A percentile compares a stretch with the other conserved stretches of the same genome.
Conservation (phyloP, 352 stramenopile genomes). For the Globisporangium viniferum region DNA sequence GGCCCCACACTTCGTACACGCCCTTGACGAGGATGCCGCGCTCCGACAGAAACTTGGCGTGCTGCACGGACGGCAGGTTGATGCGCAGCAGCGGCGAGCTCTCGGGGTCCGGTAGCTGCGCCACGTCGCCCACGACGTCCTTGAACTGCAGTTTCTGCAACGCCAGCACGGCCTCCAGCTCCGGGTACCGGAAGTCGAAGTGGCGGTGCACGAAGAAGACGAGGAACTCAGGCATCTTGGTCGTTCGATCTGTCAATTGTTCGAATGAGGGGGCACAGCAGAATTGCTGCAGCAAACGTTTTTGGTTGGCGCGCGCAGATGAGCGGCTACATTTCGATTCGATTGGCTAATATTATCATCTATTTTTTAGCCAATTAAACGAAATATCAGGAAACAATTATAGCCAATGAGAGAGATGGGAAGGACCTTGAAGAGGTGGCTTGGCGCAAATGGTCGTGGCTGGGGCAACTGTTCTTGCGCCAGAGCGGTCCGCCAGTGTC, state of each 20-base stretch:
- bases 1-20: slow-evolving; percentile 79
- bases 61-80: slow-evolving; percentile 44
- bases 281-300: neutral
- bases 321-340: slow-evolving; percentile 1
- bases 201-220: slow-evolving; percentile 83
- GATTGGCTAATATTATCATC: neutral
- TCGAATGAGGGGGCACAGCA: neutral
- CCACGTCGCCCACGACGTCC: slow-evolving; percentile 28
- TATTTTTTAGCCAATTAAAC: neutral
- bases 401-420: slow-evolving; percentile 7
- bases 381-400: neutral
- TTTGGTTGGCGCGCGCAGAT: slow-evolving; percentile 9
- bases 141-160: slow-evolving; percentile 46
- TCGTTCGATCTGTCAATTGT: neutral
- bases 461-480: neutral
- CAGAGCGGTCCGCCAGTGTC: slow-evolving; percentile 19
- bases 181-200: slow-evolving; percentile 81
- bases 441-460: neutral
- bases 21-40: slow-evolving; percentile 81
- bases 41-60: slow-evolving; percentile 77
- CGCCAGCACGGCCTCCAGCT: slow-evolving; percentile 71
- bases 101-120: slow-evolving; percentile 40
- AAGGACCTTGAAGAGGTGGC: neutral
- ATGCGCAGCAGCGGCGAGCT: slow-evolving; percentile 64
- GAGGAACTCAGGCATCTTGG: slow-evolving; percentile 61